A percentile compares a stretch with the other conserved stretches of the same genome.
These are phyloP conservation scores for Sarcomyxa edulis DNA, from an alignment of 768 basidiomycete species.

Conservation along the genomic window DNA sequence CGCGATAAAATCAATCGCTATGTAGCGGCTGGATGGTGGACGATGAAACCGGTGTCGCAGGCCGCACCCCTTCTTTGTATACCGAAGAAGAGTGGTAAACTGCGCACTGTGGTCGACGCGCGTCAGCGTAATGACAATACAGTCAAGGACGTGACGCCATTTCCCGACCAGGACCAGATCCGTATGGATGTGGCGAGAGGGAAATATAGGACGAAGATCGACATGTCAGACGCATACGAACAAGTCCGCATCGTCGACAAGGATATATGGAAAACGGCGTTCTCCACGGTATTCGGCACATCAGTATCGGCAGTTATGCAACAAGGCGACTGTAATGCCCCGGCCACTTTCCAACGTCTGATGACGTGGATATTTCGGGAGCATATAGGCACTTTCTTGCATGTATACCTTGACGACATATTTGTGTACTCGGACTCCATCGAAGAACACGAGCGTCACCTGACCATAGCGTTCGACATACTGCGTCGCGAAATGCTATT, in stretches of 20 bases:
- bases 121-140: conserved; percentile 36
- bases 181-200: conserved; percentile 23
- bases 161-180: conserved; percentile 35
- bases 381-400: conserved; percentile 29
- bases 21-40: conserved; percentile 29
- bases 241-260: conserved; percentile 27
- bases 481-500: conserved; percentile 23
- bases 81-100: conserved; percentile 23
- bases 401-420: conserved; percentile 41
- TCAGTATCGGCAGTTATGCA: conserved; percentile 35
- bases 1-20: conserved; percentile 27
- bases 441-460: conserved; percentile 30
- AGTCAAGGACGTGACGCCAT: conserved; percentile 28
- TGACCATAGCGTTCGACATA: conserved; percentile 22
- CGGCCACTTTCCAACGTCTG: conserved; percentile 37
- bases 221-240: conserved; percentile 36
- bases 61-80: conserved; percentile 25
- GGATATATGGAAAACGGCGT: conserved; percentile 25
- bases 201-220: conserved; percentile 30
- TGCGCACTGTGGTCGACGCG: conserved; percentile 29
- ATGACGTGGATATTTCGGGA: conserved; percentile 37
- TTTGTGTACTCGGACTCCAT: conserved; percentile 30
- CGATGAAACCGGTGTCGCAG: conserved; percentile 12
- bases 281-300: conserved; percentile 31
- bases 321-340: conserved; percentile 40